Base-by-base conservation (phyloP, 352 stramenopile genomes). In the Nannochloropsis limnetica region DNA sequence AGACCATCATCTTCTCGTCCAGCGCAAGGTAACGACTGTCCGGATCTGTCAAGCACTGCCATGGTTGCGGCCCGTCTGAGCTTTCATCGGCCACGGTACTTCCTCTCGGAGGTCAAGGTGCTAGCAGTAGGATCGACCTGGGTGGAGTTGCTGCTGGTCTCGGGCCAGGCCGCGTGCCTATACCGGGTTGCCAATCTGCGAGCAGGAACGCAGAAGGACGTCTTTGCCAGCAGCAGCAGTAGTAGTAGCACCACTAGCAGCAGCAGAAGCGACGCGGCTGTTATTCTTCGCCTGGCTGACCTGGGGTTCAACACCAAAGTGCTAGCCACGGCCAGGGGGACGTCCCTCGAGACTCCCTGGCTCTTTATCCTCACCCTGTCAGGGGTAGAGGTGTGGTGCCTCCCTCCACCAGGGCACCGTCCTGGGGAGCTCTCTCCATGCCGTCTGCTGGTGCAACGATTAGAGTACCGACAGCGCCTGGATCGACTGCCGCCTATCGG, bases 401-500 rank as follows among this genome's bases (percentile, higher is more conserved):
- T 74, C 8, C 61, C 61, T 29, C 61, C 61, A 8, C 25, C 61
- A 31, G 61, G 3, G 3, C n/a, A 74, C 22, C 61, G 61, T 11
- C 61, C 61, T 74, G 61, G n/a, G 8, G 61, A 74, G 0, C 25
- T 74, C 20, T 74, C 61, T 25, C 25, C 61, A 28, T 31, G 61
- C 61, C n/a, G 61, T 11, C 61, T 74, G 61, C 61, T 74, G 61
- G 61, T 74, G 61, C 61, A 74, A 20, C 61, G 61, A 31, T 15
- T 74, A 74, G 61, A 74, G 25, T 74, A 74, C 61, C n/a, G 61
- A 29, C 61, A 74, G 61, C 61, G 61, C n/a, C 61, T 74, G 61
- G 61, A 74, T 31, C n/a, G 61, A 29, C 61, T 74, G n/a, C 61
- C 61, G 15, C 61, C 61, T 29, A 29, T 74, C 61, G 25, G 61